These are phyloP conservation scores for Artomyces pyxidatus DNA, from an alignment of 768 basidiomycete genomes.

Conservation along the genomic window DNA sequence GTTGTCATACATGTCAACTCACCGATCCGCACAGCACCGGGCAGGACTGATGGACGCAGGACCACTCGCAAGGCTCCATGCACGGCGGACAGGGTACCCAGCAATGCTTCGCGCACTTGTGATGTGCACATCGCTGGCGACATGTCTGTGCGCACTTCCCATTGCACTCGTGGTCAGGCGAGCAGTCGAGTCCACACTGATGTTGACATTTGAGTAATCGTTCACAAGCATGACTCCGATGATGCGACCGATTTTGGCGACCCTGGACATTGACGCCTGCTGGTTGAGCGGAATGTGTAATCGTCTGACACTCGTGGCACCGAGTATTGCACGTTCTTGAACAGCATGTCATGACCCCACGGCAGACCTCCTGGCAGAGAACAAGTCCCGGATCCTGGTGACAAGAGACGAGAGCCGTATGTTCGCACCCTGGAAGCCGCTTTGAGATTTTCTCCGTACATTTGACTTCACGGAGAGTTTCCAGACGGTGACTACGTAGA, in stretches of 20 bases:
- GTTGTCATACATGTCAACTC: constrained; percentile 11
- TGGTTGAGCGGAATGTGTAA: neutral
- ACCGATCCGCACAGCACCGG: constrained; percentile 30
- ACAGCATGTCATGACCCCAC: constrained; percentile 21
- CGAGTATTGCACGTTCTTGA: constrained; percentile 21
- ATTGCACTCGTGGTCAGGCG: constrained; percentile 22
- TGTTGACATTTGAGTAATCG: constrained; percentile 26
- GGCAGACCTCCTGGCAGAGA: constrained; percentile 21
- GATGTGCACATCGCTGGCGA: constrained; percentile 23
- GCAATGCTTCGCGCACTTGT: constrained; percentile 23
- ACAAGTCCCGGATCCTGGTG: constrained; percentile 10
- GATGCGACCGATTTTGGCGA: constrained; percentile 11
- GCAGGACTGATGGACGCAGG: constrained; percentile 27
- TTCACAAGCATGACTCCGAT: constrained; percentile 24
- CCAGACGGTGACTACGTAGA: constrained; percentile 19
- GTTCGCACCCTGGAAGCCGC: constrained; percentile 25
- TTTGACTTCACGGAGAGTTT: constrained; percentile 16
- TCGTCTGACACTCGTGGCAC: constrained; percentile 24
- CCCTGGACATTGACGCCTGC: neutral
- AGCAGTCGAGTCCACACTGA: constrained; percentile 23
- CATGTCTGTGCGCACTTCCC: constrained; percentile 19
- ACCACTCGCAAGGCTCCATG: constrained; percentile 28
- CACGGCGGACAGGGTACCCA: constrained; percentile 27
- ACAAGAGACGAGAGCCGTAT: constrained; percentile 17
- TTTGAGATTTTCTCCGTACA: constrained; percentile 21